phyloP scores from a whole-genome alignment of 768 basidiomycete species.

The Suillus cothurnatus region DNA sequence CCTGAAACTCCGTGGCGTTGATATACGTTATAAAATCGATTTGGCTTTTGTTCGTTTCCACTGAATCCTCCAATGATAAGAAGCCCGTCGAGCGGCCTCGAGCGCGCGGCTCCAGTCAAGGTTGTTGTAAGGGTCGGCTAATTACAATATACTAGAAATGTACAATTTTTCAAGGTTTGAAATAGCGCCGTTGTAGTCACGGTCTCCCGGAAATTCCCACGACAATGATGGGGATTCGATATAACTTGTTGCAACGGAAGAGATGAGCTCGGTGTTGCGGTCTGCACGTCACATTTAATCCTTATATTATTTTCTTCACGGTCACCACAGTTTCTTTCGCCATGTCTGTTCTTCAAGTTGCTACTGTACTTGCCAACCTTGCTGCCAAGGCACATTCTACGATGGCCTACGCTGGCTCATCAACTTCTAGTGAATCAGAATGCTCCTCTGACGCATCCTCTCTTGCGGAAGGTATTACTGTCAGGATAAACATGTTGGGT shows the following conservation, averaged over 20 bases:
- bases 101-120: neutral
- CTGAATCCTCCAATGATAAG: conserved; percentile 1
- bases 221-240: conserved; percentile 21
- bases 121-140: conserved; percentile 6
- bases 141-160: neutral
- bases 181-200: neutral
- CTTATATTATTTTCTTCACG: conserved; percentile 11
- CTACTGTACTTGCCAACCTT: conserved; percentile 25
- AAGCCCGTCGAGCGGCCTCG: neutral
- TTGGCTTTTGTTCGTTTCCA: conserved; percentile 2
- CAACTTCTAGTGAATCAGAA: conserved; percentile 15
- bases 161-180: conserved; percentile 1
- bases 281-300: conserved; percentile 2
- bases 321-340: conserved; percentile 15
- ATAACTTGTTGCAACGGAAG: conserved; percentile 35
- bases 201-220: conserved; percentile 25
- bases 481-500: neutral
- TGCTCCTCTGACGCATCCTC: conserved; percentile 22
- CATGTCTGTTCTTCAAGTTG: conserved; percentile 32
- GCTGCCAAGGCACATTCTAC: conserved; percentile 23
- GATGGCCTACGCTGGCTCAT: neutral
- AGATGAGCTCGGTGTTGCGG: conserved; percentile 9
- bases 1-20: neutral
- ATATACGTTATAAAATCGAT: neutral
- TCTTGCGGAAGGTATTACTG: conserved; percentile 18